Evolutionary conservation across 495 filamentous ascomycete genomes (phyloP), one percentile per base, ranked within the genome.

Genomic region (Elaphomyces granulatus): DNA sequence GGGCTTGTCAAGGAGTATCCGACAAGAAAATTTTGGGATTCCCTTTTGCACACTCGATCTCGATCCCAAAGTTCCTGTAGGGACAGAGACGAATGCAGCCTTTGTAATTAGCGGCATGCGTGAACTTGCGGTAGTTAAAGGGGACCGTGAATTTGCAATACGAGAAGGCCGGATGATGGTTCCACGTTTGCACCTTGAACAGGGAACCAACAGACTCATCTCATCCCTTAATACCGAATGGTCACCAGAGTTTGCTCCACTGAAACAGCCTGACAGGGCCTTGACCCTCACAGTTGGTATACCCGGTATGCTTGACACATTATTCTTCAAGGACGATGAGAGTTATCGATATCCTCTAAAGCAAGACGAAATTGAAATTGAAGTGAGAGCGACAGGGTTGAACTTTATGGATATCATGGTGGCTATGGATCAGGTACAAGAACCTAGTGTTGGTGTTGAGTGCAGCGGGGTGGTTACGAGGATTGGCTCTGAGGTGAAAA

Each of bases 401-500:
- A 70, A 69, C 47, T 64, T 62, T 47, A 55, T 56, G 8, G 69
- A 73, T 42, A 48, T 71, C 3, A 42, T 48, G 8, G 32, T 52
- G 0, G 47, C 51, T 0, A 51, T 64, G 37, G 69, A 63, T 4
- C 63, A 44, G 46, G 52, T 55, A 18, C 35, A 33, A 10, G 50
- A 61, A 16, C 21, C 40, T 17, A 20, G 41, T 2, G 23, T 72
- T 18, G 68, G 68, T 3, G 43, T 54, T 12, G 65, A 72, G 41
- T 59, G 59, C 26, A 46, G 51, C 14, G 71, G 70, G 14, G 42
- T 68, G 8, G 49, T 76, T 15, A 58, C 51, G 8, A 43, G 39
- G 2, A 53, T 62, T 6, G 57, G 52, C 2, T 38, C 44, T 15
- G 45, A 35, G 3, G 59, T 68, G 3, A 41, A 46, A 10, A 26